A percentile compares a stretch with the other conserved stretches of the same genome.
These are phyloP conservation scores for Colletotrichum camelliae DNA, from an alignment of 2,329 filamentous ascomycete genomes.

Conservation along the genomic window DNA sequence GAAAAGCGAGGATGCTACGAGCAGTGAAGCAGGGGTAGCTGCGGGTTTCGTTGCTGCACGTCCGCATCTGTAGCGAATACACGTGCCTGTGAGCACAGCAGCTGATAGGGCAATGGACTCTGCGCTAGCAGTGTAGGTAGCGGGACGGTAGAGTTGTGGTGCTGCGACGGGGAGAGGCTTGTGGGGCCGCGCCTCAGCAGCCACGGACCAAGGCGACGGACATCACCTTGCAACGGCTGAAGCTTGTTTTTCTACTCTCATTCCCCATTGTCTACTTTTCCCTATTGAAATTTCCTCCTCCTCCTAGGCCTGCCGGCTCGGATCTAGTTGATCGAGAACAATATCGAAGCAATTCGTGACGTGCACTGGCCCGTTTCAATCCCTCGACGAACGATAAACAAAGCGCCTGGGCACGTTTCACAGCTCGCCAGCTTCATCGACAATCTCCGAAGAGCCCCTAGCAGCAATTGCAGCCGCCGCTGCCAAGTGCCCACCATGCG, in stretches of 20 bases:
- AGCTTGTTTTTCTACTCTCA: constrained; percentile 11
- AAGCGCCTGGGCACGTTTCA: neutral
- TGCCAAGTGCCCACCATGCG: constrained; percentile 66
- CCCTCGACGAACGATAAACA: neutral
- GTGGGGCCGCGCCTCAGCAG: constrained; percentile 7
- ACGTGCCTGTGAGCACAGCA: constrained; percentile 18
- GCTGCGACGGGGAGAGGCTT: neutral
- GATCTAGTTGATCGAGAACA: neutral
- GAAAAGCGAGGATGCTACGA: neutral
- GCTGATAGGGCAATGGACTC: constrained; percentile 25
- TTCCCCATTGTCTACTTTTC: neutral
- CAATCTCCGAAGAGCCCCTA: neutral
- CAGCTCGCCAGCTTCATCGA: neutral
- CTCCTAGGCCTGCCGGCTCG: neutral
- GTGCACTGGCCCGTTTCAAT: neutral
- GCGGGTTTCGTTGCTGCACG: constrained; percentile 2
- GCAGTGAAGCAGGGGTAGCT: neutral
- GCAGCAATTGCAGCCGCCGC: neutral
- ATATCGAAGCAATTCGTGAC: neutral
- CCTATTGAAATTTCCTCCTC: neutral
- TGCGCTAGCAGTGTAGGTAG: neutral
- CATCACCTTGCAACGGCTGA: constrained; percentile 1
- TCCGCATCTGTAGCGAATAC: constrained; percentile 15
- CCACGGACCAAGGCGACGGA: neutral
- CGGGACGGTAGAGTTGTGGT: constrained; percentile 3